Evolutionary conservation across 164 flowering plant species (phyloP).

Genomic region (Cinnamomum chago): DNA sequence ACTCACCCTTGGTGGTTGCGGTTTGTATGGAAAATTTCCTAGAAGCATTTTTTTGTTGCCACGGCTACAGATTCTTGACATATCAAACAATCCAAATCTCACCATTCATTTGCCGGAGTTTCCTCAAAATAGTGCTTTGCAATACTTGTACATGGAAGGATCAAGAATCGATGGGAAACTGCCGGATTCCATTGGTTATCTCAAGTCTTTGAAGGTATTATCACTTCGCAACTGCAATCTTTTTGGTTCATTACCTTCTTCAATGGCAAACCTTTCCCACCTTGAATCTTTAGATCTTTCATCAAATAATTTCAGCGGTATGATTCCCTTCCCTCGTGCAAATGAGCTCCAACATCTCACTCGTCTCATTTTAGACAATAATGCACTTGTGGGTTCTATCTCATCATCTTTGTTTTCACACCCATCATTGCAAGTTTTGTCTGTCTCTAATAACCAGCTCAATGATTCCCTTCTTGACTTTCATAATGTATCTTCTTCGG

Average conservation of each 20-base stretch:
- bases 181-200: slow-evolving; percentile 25
- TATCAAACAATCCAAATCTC: neutral
- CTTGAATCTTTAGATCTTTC: too few relatives aligned
- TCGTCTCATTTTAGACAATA: too few relatives aligned
- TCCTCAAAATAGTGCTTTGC: neutral
- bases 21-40: too few relatives aligned
- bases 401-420: slow-evolving; percentile 15
- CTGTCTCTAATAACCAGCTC: too few relatives aligned
- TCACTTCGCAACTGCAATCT: neutral
- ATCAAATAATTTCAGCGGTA: too few relatives aligned
- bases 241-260: neutral
- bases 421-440: slow-evolving; percentile 6
- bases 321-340: too few relatives aligned
- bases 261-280: too few relatives aligned
- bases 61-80: slow-evolving; percentile 2
- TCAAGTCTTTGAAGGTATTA: slow-evolving; percentile 3
- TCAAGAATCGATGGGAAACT: slow-evolving; percentile 15
- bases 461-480: too few relatives aligned
- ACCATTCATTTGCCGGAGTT: too few relatives aligned
- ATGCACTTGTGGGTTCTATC: slow-evolving; percentile 13
- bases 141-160: neutral
- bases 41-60: slow-evolving; percentile 6
- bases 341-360: too few relatives aligned
- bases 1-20: slow-evolving; percentile 5
- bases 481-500: too few relatives aligned